Percentiles rank a stretch among this genome's conserved stretches.
Conservation (phyloP, 2,329 filamentous ascomycete genomes). For the Phyllosticta citriasiana region DNA sequence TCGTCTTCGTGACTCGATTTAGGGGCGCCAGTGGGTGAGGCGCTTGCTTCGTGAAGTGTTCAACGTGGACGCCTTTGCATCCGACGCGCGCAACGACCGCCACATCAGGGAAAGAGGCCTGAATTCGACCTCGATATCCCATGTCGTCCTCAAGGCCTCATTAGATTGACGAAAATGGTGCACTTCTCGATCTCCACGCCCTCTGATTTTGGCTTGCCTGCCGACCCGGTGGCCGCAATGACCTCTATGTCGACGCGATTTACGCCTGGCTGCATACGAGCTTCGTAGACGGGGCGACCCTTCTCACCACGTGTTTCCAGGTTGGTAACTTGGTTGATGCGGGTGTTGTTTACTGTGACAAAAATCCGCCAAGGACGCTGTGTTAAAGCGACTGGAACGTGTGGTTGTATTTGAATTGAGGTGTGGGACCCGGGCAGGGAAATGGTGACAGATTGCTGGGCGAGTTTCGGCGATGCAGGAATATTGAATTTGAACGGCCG, state of each 20-base stretch:
- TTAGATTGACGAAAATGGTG: conserved; percentile 63
- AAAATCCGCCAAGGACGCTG: conserved; percentile 68
- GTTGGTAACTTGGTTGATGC: conserved; percentile 43
- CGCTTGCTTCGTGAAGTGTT: no score
- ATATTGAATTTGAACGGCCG: conserved; percentile 55
- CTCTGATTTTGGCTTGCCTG: conserved; percentile 23
- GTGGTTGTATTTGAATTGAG: conserved; percentile 61
- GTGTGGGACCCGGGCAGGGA: conserved; percentile 58
- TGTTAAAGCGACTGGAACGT: conserved; percentile 52
- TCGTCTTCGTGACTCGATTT: no score
- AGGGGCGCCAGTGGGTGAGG: no score
- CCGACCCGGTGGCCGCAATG: conserved; percentile 50
- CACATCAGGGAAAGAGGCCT: no score
- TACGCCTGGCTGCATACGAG: conserved; percentile 58
- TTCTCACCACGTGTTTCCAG: conserved; percentile 28
- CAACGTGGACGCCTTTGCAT: no score
- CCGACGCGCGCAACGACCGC: no score
- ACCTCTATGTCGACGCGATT: conserved; percentile 73
- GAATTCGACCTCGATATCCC: no score
- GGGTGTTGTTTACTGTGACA: conserved; percentile 57
- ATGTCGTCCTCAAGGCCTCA: conserved; percentile 23
- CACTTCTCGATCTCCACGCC: conserved; percentile 70
- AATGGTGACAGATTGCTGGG: conserved; percentile 63
- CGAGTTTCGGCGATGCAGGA: conserved; percentile 53
- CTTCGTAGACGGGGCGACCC: conserved; percentile 64